Percentiles rank a stretch among this genome's conserved stretches.
Conservation (phyloP, 371 early-diverging fungal species). For the Mortierella sp. region DNA sequence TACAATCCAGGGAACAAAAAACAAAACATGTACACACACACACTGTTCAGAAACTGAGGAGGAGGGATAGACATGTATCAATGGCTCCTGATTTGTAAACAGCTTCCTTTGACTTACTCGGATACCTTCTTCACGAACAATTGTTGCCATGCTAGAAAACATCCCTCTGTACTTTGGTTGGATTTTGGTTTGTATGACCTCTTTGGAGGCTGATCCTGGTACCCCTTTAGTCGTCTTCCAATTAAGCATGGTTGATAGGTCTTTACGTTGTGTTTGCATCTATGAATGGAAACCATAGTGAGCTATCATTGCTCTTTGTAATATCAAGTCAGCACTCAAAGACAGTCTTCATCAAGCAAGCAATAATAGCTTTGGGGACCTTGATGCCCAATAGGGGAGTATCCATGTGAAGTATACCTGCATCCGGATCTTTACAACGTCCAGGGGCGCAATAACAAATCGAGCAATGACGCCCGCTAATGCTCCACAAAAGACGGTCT, state of each 20-base stretch:
- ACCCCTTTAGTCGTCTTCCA: conserved; percentile 5
- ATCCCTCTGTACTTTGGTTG: conserved; percentile 62
- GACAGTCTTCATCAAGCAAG: too few species aligned
- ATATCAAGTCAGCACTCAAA: too few species aligned
- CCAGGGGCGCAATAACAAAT: conserved; percentile 82
- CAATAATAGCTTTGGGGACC: too few species aligned
- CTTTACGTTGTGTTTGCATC: conserved; percentile 15
- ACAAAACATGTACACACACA: too few species aligned
- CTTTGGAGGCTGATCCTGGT: neutral
- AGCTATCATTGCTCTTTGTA: too few species aligned
- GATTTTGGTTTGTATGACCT: neutral
- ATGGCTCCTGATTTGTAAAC: too few species aligned
- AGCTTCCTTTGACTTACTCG: conserved; percentile 46
- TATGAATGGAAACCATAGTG: neutral
- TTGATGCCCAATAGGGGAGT: too few species aligned
- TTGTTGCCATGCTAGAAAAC: conserved; percentile 59
- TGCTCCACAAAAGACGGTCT: conserved; percentile 71
- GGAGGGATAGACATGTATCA: conserved; percentile 2
- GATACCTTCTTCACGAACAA: conserved; percentile 73
- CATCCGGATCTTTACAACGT: conserved; percentile 89
- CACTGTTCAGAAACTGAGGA: too few species aligned
- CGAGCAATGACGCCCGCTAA: conserved; percentile 71
- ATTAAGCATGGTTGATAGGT: neutral
- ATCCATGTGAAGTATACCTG: conserved; percentile 55
- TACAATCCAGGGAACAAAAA: conserved; percentile 18